Evolutionary conservation across 164 flowering plant genomes (phyloP).

Genomic region (Vitis amurensis): DNA sequence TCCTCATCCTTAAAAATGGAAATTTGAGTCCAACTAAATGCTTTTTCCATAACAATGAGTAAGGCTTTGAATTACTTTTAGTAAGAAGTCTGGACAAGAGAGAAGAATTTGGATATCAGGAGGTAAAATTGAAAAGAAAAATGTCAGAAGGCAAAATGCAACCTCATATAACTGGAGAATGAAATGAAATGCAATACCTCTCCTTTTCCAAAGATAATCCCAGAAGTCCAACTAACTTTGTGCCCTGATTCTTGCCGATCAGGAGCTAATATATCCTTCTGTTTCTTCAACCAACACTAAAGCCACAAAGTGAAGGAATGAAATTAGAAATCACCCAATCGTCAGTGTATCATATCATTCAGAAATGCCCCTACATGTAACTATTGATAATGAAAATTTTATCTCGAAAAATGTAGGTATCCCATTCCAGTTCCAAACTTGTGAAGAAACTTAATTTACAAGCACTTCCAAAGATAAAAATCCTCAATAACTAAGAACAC

Average conservation of each 20-base stretch:
- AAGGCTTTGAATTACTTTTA: too few species aligned
- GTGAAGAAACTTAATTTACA: too few species aligned
- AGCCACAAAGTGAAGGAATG: constrained; percentile 3
- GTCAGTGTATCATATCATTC: not conserved
- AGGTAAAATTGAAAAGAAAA: not conserved
- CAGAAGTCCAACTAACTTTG: constrained; percentile 82
- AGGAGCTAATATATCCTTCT: constrained; percentile 72
- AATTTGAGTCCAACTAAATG: too few species aligned
- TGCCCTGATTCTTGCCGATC: constrained; percentile 58
- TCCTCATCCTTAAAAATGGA: too few species aligned
- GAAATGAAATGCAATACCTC: constrained; percentile 48
- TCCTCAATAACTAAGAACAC: too few species aligned
- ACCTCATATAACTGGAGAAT: not conserved
- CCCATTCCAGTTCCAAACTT: too few species aligned
- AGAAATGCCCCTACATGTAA: too few species aligned
- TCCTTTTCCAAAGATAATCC: constrained; percentile 82
- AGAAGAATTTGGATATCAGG: not conserved
- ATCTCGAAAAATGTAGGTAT: too few species aligned
- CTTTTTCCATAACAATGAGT: too few species aligned
- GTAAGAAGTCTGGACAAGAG: too few species aligned
- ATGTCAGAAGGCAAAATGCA: not conserved
- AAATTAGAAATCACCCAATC: not conserved
- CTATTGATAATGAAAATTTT: too few species aligned
- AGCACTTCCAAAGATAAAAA: too few species aligned
- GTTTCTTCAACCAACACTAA: constrained; percentile 99